Evolutionary conservation across 129 eudicot genomes (phyloP), one percentile per base, ranked within the genome.

Genomic region (Lonicera japonica): DNA sequence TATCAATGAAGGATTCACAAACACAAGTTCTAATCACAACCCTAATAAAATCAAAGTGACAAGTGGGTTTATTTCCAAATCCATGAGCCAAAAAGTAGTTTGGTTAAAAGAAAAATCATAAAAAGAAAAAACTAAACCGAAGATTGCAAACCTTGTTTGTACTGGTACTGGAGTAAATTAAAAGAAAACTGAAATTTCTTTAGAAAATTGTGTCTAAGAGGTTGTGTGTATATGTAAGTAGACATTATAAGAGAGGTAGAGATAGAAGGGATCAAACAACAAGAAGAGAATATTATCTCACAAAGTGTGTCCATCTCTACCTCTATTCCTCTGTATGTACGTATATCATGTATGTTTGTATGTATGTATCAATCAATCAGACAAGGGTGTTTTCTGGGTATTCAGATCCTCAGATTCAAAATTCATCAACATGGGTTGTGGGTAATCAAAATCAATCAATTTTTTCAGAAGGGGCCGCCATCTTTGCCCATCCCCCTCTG

Each of bases 211-310:
- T 18, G 14, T 10, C 19, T 39, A 39, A 76, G 40, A 45, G 12
- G 17, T 12, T 9, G 7, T 53, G 45, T 18, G 16, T 9, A 57
- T 13, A 29, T n/a, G 19, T n/a, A 65, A 70, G 65, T 61, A 68
- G 53, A 50, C 73, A 71, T 65, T 70, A 60, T 25, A 48, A 14
- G 41, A 34, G 50, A 8, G 50, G 50, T 43, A 66, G 55, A 65
- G 48, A 70, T 23, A 53, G 64, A 70, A 65, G 50, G 60, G 72
- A 70, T 65, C 70, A 70, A 60, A 53, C 60, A 60, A 51, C 56
- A 21, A 66, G 22, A 29, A 18, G 15, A 51, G 45, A 69, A 51
- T 0, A 19, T n/a, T 13, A 21, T 54, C 34, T 40, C 34, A 19
- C 1, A 62, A 55, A 25, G 13, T 47, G 14, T 61, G 22, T 52